Percentiles rank a stretch among this genome's conserved stretches.
Conservation (phyloP, 2,329 filamentous ascomycete species). For the Teratosphaeria viscida region DNA sequence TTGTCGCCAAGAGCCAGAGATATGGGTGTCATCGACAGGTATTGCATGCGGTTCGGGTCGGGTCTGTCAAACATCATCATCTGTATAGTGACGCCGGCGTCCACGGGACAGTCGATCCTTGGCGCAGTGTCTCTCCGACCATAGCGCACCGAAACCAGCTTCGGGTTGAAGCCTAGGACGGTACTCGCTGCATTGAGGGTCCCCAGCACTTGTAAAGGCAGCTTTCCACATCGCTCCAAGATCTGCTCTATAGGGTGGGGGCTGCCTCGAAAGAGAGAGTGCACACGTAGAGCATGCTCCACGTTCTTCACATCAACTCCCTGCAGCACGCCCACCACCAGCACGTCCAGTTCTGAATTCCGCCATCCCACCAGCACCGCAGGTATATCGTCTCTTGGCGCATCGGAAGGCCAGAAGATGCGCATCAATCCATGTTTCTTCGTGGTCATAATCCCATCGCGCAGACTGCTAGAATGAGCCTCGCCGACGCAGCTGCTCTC, state of each 20-base stretch:
- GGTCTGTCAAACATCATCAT: slow-evolving; percentile 84
- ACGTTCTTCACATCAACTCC: slow-evolving; percentile 81
- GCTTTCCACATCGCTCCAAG: slow-evolving; percentile 72
- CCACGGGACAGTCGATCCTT: slow-evolving; percentile 55
- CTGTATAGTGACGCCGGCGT: slow-evolving; percentile 64
- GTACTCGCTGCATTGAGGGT: slow-evolving; percentile 56
- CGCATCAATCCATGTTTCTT: slow-evolving; percentile 75
- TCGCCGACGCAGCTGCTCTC: slow-evolving; percentile 86
- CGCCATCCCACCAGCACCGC: slow-evolving; percentile 92
- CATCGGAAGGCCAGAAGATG: slow-evolving; percentile 92
- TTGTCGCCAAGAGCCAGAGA: slow-evolving; percentile 76
- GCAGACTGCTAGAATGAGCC: slow-evolving; percentile 67
- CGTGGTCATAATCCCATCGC: slow-evolving; percentile 52
- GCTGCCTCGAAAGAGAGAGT: slow-evolving; percentile 72
- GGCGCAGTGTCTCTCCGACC: slow-evolving; percentile 48
- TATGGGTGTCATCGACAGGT: slow-evolving; percentile 84
- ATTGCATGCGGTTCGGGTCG: slow-evolving; percentile 82
- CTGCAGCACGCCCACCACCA: slow-evolving; percentile 81
- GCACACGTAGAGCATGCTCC: slow-evolving; percentile 74
- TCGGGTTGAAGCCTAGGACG: slow-evolving; percentile 49
- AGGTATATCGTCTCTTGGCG: slow-evolving; percentile 57
- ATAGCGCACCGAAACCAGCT: slow-evolving; percentile 55
- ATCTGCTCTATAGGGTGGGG: slow-evolving; percentile 71
- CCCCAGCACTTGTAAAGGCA: slow-evolving; percentile 76
- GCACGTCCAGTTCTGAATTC: slow-evolving; percentile 81